Base-by-base conservation (phyloP, 768 basidiomycete genomes). In the Cystobasidiopsis lactophilus region DNA sequence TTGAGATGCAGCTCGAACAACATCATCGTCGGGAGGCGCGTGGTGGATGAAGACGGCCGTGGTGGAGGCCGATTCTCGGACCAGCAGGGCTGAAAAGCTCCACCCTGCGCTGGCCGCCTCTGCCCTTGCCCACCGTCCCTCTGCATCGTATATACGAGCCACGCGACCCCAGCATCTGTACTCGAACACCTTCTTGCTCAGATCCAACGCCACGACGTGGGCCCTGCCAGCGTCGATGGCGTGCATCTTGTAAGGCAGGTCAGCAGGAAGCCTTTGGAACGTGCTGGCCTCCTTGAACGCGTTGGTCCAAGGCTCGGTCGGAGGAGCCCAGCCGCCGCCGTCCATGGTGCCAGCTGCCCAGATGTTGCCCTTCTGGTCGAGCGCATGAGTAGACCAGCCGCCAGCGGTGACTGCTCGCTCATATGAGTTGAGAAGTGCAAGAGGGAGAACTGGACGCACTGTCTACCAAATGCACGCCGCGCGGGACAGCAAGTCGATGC, bases 351-450 rank as follows among this genome's bases (percentile, higher is more conserved):
- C 86, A 83, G 85, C 89, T n/a, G 78, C 78, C 61, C 78, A 73
- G 23, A 89, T 66, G 30, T 68, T 66, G 5, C 85, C 85, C 46
- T 73, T 65, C 1, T 81, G 77, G 65, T 86, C 82, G 38, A 89
- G 67, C 2, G 82, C 84, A 61, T 85, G 80, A 66, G 85, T 89
- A 30, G 79, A 82, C 85, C 81, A 85, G 62, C 86, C 86, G 19
- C 82, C 79, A 0, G 85, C 82, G 38, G 76, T 74, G 39, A 89
- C n/a, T n/a, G n/a, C n/a, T n/a, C n/a, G n/a, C n/a, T n/a, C n/a
- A n/a, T n/a, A n/a, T n/a, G n/a, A n/a, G n/a, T n/a, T n/a, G n/a
- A n/a, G n/a, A n/a, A n/a, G n/a, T n/a, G n/a, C n/a, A n/a, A n/a
- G n/a, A n/a, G n/a, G n/a, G n/a, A n/a, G n/a, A n/a, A n/a, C n/a